A percentile compares a stretch with the other conserved stretches of the same genome.
Conservation (phyloP, 345 rosid species). For the Eucalyptus polyanthemos region DNA sequence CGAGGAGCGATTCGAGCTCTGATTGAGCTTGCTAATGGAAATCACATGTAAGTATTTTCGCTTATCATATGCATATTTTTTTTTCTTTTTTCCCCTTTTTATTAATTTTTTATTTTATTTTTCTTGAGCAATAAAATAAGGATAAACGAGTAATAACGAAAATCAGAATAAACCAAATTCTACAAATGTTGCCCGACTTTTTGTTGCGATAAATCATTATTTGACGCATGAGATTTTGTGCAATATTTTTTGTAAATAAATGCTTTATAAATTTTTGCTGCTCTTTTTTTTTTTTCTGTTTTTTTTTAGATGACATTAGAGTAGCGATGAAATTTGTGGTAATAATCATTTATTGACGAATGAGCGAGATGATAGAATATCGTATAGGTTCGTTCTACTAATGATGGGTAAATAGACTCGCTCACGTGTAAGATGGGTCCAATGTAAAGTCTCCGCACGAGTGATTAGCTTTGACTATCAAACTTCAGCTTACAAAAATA, state of each 20-base stretch:
- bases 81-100: not conserved
- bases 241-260: not conserved
- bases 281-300: not conserved
- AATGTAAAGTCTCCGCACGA: not conserved
- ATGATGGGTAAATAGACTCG: not conserved
- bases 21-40: constrained; percentile 74
- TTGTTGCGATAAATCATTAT: not conserved
- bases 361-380: not conserved
- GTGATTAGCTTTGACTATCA: not conserved
- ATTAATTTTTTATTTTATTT: not conserved
- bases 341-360: not conserved
- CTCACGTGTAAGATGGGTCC: not conserved
- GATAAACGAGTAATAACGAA: not conserved
- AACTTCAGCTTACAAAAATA: not conserved
- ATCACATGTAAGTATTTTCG: constrained; percentile 47
- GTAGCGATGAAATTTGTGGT: not conserved
- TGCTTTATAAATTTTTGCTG: not conserved
- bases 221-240: not conserved
- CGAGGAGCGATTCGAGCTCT: constrained; percentile 56
- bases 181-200: not conserved
- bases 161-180: not conserved
- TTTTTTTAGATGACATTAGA: not conserved
- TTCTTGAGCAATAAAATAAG: not conserved
- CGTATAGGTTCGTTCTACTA: not conserved
- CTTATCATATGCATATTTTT: not conserved